phyloP scores from a whole-genome alignment of 768 basidiomycete species.

The Mycena sanguinolenta region DNA sequence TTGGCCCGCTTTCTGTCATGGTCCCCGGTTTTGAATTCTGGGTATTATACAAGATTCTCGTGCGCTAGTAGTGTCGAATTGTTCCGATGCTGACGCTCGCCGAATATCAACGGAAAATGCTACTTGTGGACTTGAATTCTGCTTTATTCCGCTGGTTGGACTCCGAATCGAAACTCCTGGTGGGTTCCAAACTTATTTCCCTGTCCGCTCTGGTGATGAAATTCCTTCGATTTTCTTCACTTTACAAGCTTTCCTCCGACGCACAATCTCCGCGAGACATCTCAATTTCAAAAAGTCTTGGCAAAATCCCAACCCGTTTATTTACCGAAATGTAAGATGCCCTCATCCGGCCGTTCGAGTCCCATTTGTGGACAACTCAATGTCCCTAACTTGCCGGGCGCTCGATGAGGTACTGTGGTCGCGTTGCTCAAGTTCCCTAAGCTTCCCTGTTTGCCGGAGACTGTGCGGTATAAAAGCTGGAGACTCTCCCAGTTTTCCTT shows the following conservation, averaged over 20 bases:
- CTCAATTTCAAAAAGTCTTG: neutral
- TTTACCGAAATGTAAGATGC: neutral
- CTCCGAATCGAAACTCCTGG: too few species aligned
- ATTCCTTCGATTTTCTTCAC: too few species aligned
- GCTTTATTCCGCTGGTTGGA: too few species aligned
- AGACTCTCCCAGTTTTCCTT: slow-evolving; percentile 1
- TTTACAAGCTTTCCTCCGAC: too few species aligned
- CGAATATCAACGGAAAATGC: slow-evolving; percentile 1
- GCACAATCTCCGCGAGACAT: slow-evolving; percentile 5
- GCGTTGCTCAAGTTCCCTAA: neutral
- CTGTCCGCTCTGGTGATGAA: too few species aligned
- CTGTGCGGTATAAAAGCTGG: slow-evolving; percentile 15
- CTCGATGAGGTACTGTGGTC: neutral
- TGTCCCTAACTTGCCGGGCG: neutral
- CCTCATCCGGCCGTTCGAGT: neutral
- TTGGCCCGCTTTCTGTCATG: neutral
- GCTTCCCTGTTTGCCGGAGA: slow-evolving; percentile 1
- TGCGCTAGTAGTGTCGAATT: neutral
- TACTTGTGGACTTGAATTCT: too few species aligned
- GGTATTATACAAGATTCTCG: neutral
- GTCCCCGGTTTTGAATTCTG: neutral
- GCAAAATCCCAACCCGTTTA: neutral
- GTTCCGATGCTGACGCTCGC: slow-evolving; percentile 1
- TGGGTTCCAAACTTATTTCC: too few species aligned
- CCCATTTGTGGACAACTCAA: neutral